phyloP scores from a whole-genome alignment of 345 rosid genomes.

The Bruguiera sexangula region DNA sequence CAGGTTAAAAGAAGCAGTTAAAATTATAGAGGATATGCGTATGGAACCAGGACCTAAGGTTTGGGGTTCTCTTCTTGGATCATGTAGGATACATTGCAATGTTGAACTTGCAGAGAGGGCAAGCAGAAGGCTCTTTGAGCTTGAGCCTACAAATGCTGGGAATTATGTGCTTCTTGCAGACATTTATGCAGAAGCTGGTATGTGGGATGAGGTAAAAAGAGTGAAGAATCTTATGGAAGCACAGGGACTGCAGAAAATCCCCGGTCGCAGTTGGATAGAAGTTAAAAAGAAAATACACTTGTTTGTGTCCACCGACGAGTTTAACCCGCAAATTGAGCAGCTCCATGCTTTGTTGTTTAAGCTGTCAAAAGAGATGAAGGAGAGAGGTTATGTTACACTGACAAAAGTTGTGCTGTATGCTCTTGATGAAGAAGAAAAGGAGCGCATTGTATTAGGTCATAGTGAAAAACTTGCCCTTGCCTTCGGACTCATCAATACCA shows the following conservation, averaged over 20 bases:
- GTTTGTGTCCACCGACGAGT: conserved; percentile 63
- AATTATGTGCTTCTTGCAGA: conserved; percentile 34
- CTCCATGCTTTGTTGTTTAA: conserved; percentile 64
- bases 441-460: conserved; percentile 75
- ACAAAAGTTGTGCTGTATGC: conserved; percentile 82
- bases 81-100: conserved; percentile 27
- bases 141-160: conserved; percentile 33
- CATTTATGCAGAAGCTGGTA: conserved; percentile 27
- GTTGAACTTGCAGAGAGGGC: conserved; percentile 30
- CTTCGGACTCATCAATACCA: conserved; percentile 69
- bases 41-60: conserved; percentile 31
- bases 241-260: conserved; percentile 26
- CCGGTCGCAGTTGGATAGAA: conserved; percentile 28
- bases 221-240: conserved; percentile 23
- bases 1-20: conserved; percentile 24
- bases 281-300: conserved; percentile 51
- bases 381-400: conserved; percentile 70
- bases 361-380: conserved; percentile 74
- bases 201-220: conserved; percentile 26
- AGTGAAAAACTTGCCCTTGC: conserved; percentile 86
- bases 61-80: conserved; percentile 37
- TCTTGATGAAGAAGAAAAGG: conserved; percentile 68
- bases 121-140: conserved; percentile 29
- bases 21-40: conserved; percentile 24
- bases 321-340: conserved; percentile 59